Conservation (phyloP, 176 grass and related monocot species). For the Elaeis guineensis region DNA sequence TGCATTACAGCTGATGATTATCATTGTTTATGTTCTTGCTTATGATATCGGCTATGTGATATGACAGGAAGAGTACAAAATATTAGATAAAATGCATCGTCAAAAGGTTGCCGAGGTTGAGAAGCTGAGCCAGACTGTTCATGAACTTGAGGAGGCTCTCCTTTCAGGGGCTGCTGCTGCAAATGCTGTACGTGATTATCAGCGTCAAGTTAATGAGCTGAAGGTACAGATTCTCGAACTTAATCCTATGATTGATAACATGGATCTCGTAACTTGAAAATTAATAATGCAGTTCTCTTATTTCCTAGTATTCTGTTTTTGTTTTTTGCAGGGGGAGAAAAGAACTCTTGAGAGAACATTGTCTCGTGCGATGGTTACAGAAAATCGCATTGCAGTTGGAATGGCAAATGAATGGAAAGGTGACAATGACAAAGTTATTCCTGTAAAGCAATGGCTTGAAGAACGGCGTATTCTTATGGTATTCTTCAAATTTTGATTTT, state of each 20-base stretch:
- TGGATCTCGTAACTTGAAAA: no score
- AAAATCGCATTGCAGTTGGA: constrained; percentile 12
- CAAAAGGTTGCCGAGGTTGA: constrained; percentile 18
- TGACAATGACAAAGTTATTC: constrained; percentile 18
- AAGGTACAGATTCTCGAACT: constrained; percentile 1
- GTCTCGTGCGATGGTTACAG: constrained; percentile 17
- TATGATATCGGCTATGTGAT: background rate
- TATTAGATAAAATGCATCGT: constrained; percentile 20
- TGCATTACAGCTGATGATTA: no score
- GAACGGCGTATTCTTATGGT: constrained; percentile 15
- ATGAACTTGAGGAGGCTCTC: constrained; percentile 18
- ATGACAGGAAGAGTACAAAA: constrained; percentile 21
- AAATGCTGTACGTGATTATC: constrained; percentile 21
- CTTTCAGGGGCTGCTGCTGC: constrained; percentile 19
- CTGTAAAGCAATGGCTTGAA: constrained; percentile 16
- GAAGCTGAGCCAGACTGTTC: constrained; percentile 20
- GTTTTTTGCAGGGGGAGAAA: constrained; percentile 9
- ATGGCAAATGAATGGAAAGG: constrained; percentile 23
- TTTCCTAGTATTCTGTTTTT: background rate
- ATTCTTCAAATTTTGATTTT: background rate
- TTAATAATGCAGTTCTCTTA: no score
- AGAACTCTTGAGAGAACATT: constrained; percentile 21
- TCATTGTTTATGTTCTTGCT: no score
- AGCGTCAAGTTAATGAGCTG: constrained; percentile 18
- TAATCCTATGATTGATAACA: no score